Evolutionary conservation across 2,329 filamentous ascomycete species (phyloP), one percentile per base, ranked within the genome.

Genomic region (Phialophora expanda): DNA sequence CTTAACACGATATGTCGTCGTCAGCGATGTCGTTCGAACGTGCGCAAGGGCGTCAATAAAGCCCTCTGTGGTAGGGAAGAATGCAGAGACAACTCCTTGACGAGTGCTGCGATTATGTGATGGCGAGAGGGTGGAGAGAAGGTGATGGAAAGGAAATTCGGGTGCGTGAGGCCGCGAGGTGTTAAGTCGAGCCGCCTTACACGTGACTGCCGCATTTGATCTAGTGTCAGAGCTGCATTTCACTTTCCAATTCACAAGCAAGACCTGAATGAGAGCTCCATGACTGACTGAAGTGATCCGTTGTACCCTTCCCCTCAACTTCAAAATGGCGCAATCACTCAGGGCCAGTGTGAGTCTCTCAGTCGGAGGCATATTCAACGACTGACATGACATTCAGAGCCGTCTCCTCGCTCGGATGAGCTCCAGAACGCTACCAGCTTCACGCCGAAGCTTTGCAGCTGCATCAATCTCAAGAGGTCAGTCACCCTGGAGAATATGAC

Each of bases 381-480:
- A 48, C 68, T 76, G 61, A 66, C 72, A 78, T 72, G 65, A 38
- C 66, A 64, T 67, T 38, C 77, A 89, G 87, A 84, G 86, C 81
- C 85, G 85, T 78, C 78, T 86, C 76, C 78, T 88, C 77, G 82
- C 82, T 79, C 85, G 86, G 80, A 82, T 84, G 75, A 82, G 70
- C 68, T 70, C 67, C 38, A 66, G 70, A 65, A 69, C 63, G 51
- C 17, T 71, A 28, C 69, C 79, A 77, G 76, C 83, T 73, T 79
- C 83, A 76, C 85, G 85, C 78, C 86, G 87, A 77, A 86, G 85
- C 77, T 87, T 89, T 80, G 62, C 66, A 46, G 82, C 88, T 80
- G 84, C 84, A 72, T 85, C 87, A 71, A 82, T 84, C 73, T 80
- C 85, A 76, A 84, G 86, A 77, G 83, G 87, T 88, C 83, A 76